Percentiles rank a stretch among this genome's conserved stretches.
phyloP scores from a whole-genome alignment of 768 basidiomycete species.

The Asterophora lycoperdoides region DNA sequence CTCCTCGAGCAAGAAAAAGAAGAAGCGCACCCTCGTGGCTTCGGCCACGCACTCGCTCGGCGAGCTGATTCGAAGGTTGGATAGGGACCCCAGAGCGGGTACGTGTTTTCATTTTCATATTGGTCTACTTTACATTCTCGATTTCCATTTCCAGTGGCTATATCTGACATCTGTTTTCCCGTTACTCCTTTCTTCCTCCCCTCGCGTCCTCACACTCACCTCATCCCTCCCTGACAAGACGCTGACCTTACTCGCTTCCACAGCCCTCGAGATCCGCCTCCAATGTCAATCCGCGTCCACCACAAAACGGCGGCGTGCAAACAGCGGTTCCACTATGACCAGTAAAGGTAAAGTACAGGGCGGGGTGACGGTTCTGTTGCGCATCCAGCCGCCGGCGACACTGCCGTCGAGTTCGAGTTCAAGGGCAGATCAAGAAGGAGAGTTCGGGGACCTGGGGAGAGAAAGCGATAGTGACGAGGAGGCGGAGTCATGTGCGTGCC shows the following conservation, averaged over 20 bases:
- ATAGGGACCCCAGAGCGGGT: conserved; percentile 36
- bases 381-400: conserved; percentile 21
- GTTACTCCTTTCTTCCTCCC: too few relatives aligned
- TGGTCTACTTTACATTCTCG: background rate
- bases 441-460: background rate
- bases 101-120: conserved; percentile 21
- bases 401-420: background rate
- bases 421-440: background rate
- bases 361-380: conserved; percentile 29
- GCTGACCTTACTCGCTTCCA: conserved; percentile 8
- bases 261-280: conserved; percentile 44
- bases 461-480: background rate
- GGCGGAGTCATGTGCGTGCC: conserved; percentile 12
- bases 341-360: conserved; percentile 41
- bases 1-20: conserved; percentile 62
- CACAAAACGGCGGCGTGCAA: conserved; percentile 15
- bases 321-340: conserved; percentile 11
- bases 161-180: too few relatives aligned
- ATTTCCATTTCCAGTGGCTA: background rate
- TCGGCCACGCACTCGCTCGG: conserved; percentile 45
- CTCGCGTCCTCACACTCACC: too few relatives aligned
- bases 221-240: background rate
- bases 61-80: conserved; percentile 50
- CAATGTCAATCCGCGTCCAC: conserved; percentile 32
- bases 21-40: conserved; percentile 53